Evolutionary conservation across 129 eudicot species (phyloP).

Genomic region (sunflower (Helianthus annuus)): DNA sequence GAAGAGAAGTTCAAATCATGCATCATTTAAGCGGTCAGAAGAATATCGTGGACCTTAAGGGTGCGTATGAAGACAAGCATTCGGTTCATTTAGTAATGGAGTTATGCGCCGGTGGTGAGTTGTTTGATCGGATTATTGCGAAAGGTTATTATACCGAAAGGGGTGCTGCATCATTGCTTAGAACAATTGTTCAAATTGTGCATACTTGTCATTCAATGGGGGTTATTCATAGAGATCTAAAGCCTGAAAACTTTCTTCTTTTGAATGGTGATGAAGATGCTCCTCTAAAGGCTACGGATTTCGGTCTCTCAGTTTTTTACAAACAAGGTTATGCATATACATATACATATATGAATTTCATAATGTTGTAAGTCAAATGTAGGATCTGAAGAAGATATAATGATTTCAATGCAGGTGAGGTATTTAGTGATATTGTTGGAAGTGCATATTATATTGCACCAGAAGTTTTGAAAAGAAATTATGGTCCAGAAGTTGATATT

Average conservation of each 20-base stretch:
- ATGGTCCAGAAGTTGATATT: constrained; percentile 87
- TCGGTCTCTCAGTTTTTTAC: constrained; percentile 75
- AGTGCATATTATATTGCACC: constrained; percentile 91
- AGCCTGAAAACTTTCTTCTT: constrained; percentile 86
- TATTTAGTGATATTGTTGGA: constrained; percentile 71
- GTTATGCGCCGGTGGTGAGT: constrained; percentile 92
- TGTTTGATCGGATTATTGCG: constrained; percentile 73
- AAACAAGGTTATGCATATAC: constrained; percentile 52
- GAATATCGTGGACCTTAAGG: constrained; percentile 76
- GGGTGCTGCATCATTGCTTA: constrained; percentile 69
- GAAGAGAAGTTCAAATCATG: constrained; percentile 86
- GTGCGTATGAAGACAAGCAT: constrained; percentile 83
- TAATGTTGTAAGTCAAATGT: neutral
- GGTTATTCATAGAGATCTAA: constrained; percentile 82
- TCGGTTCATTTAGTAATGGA: constrained; percentile 86
- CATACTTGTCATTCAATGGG: constrained; percentile 92
- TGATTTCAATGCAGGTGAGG: constrained; percentile 49
- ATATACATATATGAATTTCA: neutral
- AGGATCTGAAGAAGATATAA: neutral
- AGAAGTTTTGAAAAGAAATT: constrained; percentile 81
- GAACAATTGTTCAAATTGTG: constrained; percentile 85
- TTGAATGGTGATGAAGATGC: constrained; percentile 64
- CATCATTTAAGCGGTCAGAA: constrained; percentile 73
- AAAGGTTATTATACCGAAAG: constrained; percentile 80
- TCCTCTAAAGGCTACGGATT: constrained; percentile 89